These are phyloP conservation scores for Hyphopichia khmerensis DNA, from an alignment of 1,139 yeast species.

Conservation along the genomic window DNA sequence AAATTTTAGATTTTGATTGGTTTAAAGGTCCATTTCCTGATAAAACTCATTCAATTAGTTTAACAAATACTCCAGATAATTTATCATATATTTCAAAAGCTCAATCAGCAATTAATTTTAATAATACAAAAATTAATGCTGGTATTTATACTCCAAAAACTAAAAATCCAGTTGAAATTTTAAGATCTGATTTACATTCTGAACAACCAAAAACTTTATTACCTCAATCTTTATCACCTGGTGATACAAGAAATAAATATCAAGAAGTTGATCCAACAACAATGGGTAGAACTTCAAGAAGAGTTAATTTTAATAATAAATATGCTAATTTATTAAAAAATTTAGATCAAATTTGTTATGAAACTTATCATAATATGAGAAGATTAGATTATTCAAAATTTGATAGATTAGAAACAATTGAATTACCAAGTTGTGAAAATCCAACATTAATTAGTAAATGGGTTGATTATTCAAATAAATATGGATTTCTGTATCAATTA, in stretches of 20 bases:
- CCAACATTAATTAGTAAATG: slow-evolving; percentile 87
- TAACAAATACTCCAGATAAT: slow-evolving; percentile 57
- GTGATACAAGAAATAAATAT: slow-evolving; percentile 85
- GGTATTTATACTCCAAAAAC: slow-evolving; percentile 59
- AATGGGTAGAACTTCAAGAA: slow-evolving; percentile 38
- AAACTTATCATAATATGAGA: slow-evolving; percentile 43
- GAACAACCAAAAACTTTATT: slow-evolving; percentile 69
- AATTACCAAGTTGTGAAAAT: slow-evolving; percentile 51
- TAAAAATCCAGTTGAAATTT: slow-evolving; percentile 67
- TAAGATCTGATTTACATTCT: slow-evolving; percentile 67
- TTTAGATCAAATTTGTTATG: slow-evolving; percentile 39
- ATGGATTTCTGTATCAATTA: slow-evolving; percentile 91
- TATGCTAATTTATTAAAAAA: slow-evolving; percentile 40
- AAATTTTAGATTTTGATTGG: slow-evolving; percentile 80
- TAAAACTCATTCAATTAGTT: slow-evolving; percentile 59
- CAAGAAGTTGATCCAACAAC: slow-evolving; percentile 59
- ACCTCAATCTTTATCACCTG: slow-evolving; percentile 90
- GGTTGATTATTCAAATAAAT: slow-evolving; percentile 97
- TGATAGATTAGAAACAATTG: slow-evolving; percentile 32
- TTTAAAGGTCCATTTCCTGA: slow-evolving; percentile 86
- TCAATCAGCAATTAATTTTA: slow-evolving; percentile 70
- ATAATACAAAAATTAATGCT: slow-evolving; percentile 60
- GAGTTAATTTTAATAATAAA: slow-evolving; percentile 42
- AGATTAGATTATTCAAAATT: slow-evolving; percentile 36
- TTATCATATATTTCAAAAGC: slow-evolving; percentile 54